Conservation (phyloP, 768 basidiomycete species). For the Tylopilus subfusipes region DNA sequence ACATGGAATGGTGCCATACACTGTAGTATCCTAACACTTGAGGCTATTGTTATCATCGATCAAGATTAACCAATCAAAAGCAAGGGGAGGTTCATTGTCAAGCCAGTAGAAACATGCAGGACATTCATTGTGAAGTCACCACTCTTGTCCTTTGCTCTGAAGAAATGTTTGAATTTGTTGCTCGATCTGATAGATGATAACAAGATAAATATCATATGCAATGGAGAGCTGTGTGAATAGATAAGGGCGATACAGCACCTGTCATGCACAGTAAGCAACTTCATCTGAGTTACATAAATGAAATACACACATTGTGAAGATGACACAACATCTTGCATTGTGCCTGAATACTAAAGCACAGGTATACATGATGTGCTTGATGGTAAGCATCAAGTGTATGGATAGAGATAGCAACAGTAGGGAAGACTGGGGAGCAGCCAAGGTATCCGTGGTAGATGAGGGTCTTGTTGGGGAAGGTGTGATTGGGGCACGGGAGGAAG, state of each 20-base stretch:
- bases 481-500: no score
- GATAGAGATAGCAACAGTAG: slow-evolving; percentile 12
- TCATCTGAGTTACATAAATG: no score
- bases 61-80: not conserved
- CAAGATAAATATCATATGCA: slow-evolving; percentile 5
- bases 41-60: slow-evolving; percentile 8
- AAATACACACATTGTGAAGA: not conserved
- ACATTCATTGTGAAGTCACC: slow-evolving; percentile 8
- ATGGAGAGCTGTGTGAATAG: not conserved
- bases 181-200: no score
- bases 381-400: slow-evolving; percentile 8
- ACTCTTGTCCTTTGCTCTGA: not conserved
- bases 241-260: slow-evolving; percentile 6
- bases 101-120: slow-evolving; percentile 12
- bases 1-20: not conserved
- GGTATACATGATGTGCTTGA: slow-evolving; percentile 5
- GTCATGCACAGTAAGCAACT: no score
- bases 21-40: not conserved
- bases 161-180: no score
- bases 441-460: slow-evolving; percentile 9
- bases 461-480: slow-evolving; percentile 6
- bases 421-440: slow-evolving; percentile 1
- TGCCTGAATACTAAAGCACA: slow-evolving; percentile 7
- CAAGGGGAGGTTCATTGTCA: not conserved
- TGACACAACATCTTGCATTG: not conserved